A percentile compares a stretch with the other conserved stretches of the same genome.
Evolutionary conservation across 2,329 filamentous ascomycete species (phyloP).

Genomic region (Aspergillus udagawae): DNA sequence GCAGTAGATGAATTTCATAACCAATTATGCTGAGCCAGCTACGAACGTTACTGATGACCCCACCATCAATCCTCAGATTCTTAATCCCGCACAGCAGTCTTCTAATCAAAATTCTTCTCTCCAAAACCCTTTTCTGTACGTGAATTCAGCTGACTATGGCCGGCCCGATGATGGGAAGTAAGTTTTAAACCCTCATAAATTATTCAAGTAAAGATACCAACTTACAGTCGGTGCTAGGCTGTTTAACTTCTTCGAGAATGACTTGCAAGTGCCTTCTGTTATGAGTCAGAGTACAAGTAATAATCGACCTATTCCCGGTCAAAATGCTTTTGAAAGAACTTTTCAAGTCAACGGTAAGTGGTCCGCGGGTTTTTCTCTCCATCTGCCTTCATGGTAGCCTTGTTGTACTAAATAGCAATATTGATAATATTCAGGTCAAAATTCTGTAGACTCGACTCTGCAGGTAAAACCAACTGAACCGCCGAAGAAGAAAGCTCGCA

Average conservation of each 20-base stretch:
- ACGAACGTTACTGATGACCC: slow-evolving; percentile 24
- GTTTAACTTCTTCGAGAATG: slow-evolving; percentile 2
- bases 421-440: slow-evolving; percentile 8
- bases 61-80: slow-evolving; percentile 40
- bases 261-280: slow-evolving; percentile 1
- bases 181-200: slow-evolving; percentile 3
- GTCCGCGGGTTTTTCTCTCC: not conserved
- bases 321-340: not conserved
- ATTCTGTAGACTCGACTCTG: slow-evolving; percentile 4
- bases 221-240: not conserved
- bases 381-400: not conserved
- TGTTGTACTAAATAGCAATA: not conserved
- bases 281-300: not conserved
- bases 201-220: not conserved
- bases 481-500: slow-evolving; percentile 17
- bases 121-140: slow-evolving; percentile 26
- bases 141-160: slow-evolving; percentile 24
- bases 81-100: slow-evolving; percentile 26
- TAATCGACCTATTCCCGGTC: not conserved
- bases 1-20: slow-evolving; percentile 25
- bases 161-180: slow-evolving; percentile 26
- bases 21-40: slow-evolving; percentile 24
- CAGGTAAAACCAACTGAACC: slow-evolving; percentile 12
- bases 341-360: not conserved
- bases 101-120: slow-evolving; percentile 20